Evolutionary conservation across 345 rosid species (phyloP), one percentile per base, ranked within the genome.

Genomic region (Eucalyptus erythrocorys): DNA sequence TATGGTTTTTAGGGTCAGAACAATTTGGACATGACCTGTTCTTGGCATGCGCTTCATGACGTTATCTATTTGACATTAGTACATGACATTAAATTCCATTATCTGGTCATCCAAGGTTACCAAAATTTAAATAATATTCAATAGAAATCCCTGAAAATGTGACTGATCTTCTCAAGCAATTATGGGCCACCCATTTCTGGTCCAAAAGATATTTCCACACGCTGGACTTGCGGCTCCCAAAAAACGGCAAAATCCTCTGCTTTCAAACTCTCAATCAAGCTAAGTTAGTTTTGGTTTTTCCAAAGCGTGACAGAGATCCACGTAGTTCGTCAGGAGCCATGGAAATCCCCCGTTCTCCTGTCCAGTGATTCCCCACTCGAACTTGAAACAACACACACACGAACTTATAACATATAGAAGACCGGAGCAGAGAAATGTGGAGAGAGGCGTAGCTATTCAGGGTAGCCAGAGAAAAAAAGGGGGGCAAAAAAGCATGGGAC

Each of bases 401-500:
- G 43, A 76, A 40, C 47, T 76, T 47, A 76, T 6, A 11, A 76
- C 84, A 76, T 76, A 37, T 37, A 76, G 21, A 40, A 40, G 5
- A 22, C 47, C 47, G 30, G 4, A 76, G 66, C 61, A n/a, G 53
- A 21, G 55, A 1, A 3, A 55, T 10, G 43, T 50, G 26, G 57
- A 19, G 61, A 49, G 87, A 50, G 47, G 37, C 27, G 47, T 21
- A 34, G 37, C 87, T 51, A 37, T 22, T 85, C 34, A 86, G 66
- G 55, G 42, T 19, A 32, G n/a, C 53, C 22, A 55, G 61, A 55
- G 9, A 32, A 17, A 40, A 21, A 45, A 85, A 22, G 6, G 2
- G 26, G 21, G 45, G 7, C 9, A 1, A 48, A 42, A 10, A 49
- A 71, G 7, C 45, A 93, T 94, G 95, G 94, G 92, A 88, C 85